Base-by-base conservation (phyloP, 2,329 filamentous ascomycete genomes). In the Chaetomiaceae sp. region DNA sequence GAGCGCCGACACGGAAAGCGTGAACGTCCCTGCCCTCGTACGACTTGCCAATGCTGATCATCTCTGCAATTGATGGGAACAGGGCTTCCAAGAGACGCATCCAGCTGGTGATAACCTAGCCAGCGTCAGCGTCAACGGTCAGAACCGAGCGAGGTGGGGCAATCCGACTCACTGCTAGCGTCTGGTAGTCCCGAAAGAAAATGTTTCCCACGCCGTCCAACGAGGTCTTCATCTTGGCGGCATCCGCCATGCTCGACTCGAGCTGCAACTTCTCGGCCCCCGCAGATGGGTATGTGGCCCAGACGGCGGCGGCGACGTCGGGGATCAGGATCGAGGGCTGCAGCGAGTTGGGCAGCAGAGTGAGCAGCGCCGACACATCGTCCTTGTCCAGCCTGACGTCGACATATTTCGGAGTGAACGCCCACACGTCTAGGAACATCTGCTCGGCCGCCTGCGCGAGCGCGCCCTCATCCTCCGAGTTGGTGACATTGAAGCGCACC, bases 121-220 rank as follows among this genome's bases (percentile, higher is more conserved):
- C 8, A 15, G 29, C 19, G 47, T 60, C 17, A 56, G 54, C 36
- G 4, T 5, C 20, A 27, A 37, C 5, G 4, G 14, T 31, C 27
- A 5, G 7, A 6, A 6, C 3, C 6, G 12, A 17, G 14, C 15
- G 20, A 6, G 3, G 3, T 15, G 14, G 12, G n/a, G 31, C 25
- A 6, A n/a, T 25, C 15, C 12, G 11, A 58, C 72, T 69, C 42
- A 89, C 91, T 3, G 87, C 84, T 20, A 95, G 76, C 1, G 91
- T 90, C 65, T 96, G 94, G 69, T 96, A 99, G 65, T 96, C 84
- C 47, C 83, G 81, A 72, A 99, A 97, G 74, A 96, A 97, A 36
- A 95, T 76, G 65, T 91, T 89, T 54, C 85, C 81, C n/a, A 73
- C 65, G 52, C 71, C 69, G 11, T 68, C 67, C 64, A 70, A 43